Conservation (phyloP, 306 rosid genomes). For the Cicer cuneatum region DNA sequence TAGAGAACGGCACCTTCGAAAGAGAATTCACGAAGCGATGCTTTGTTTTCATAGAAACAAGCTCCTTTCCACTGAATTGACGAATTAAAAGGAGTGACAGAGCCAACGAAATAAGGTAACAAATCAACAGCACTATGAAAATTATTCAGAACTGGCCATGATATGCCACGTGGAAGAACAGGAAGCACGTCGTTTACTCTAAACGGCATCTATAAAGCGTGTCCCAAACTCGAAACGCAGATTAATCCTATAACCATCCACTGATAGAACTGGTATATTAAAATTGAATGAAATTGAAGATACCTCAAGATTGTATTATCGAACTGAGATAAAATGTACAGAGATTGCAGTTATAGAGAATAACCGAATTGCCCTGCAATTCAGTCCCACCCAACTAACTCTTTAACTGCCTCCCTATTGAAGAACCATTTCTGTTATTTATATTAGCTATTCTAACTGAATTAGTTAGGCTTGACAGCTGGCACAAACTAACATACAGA, state of each 20-base stretch:
- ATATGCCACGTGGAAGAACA: not conserved
- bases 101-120: not conserved
- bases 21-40: not conserved
- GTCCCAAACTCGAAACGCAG: not conserved
- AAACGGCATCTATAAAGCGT: not conserved
- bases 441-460: too few relatives aligned
- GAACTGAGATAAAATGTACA: too few relatives aligned
- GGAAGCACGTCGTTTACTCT: not conserved
- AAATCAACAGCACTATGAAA: not conserved
- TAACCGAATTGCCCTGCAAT: too few relatives aligned
- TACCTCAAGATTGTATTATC: too few relatives aligned
- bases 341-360: too few relatives aligned
- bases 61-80: not conserved
- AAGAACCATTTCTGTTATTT: too few relatives aligned
- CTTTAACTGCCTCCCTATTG: too few relatives aligned
- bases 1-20: not conserved
- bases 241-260: not conserved
- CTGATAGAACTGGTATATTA: too few relatives aligned
- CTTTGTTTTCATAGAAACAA: not conserved
- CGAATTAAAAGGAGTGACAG: not conserved
- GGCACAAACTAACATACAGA: too few relatives aligned
- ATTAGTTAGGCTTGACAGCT: too few relatives aligned
- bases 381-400: too few relatives aligned
- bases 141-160: not conserved
- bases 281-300: too few relatives aligned